Base-by-base conservation (phyloP, 495 filamentous ascomycete species). In the Hypoxylon perforatum region DNA sequence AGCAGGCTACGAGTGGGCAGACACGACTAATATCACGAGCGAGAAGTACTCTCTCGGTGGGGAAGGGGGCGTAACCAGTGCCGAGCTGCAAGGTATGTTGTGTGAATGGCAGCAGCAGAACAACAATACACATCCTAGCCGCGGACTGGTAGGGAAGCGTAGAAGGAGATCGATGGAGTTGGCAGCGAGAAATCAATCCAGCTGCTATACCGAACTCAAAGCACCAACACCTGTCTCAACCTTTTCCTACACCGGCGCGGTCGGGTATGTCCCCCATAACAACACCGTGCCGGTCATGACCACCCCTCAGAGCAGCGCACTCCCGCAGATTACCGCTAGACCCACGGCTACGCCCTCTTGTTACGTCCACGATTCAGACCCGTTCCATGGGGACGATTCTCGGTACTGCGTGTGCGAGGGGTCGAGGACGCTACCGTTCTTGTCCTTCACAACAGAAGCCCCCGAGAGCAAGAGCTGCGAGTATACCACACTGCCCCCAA, bases 331-430 rank as follows among this genome's bases (percentile, higher is more conserved):
- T n/a, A 42, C 39, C 8, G 14, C 39, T 8, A 17, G 3, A 42
- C 39, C 39, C 39, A 15, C 15, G 17, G 39, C 39, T 42, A 42
- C 39, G 3, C 39, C 39, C 3, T 42, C 39, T 6, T 42, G 39
- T n/a, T 42, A 42, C 39, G 39, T 42, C 4, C 39, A 42, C 39
- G 39, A 42, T n/a, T 42, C 39, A n/a, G 39, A 42, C 39, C 39
- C 39, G 14, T 42, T 42, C n/a, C 39, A 42, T 8, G 39, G 39
- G n/a, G 39, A 42, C 39, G n/a, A 42, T 17, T 12, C 39, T 17
- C 39, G 39, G 39, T 42, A 42, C n/a, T 42, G 39, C n/a, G 39
- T 42, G 39, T 42, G 39, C n/a, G 39, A 42, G 39, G 39, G n/a
- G 4, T 42, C 39, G 39, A 42, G 39, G 39, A 42, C 39, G 39